Conservation (phyloP, 208 protist genomes). For the Strigomonas galati region DNA sequence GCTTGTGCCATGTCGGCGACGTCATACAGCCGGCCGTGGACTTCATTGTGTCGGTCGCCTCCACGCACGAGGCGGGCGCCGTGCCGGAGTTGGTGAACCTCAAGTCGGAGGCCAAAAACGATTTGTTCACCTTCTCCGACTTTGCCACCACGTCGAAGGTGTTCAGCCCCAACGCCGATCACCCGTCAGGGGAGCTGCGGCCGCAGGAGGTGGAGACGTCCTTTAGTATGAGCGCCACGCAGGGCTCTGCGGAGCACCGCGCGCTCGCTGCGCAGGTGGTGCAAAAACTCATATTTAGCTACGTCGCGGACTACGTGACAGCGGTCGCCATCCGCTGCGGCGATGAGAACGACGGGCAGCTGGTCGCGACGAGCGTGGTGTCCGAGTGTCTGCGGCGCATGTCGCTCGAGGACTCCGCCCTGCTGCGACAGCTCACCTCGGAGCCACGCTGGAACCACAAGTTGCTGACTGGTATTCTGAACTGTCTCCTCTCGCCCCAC, state of each 20-base stretch:
- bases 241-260: constrained; percentile 15
- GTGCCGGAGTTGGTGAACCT: constrained; percentile 39
- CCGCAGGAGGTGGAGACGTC: constrained; percentile 20
- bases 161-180: background rate
- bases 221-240: constrained; percentile 15
- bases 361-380: constrained; percentile 62
- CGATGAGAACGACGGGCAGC: constrained; percentile 62
- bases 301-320: constrained; percentile 62
- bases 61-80: constrained; percentile 32
- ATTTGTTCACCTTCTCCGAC: constrained; percentile 41
- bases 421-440: constrained; percentile 39
- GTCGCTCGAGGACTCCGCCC: constrained; percentile 18
- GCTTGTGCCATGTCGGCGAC: constrained; percentile 40
- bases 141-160: constrained; percentile 3
- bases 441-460: constrained; percentile 45
- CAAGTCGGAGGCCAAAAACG: constrained; percentile 50
- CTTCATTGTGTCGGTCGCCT: constrained; percentile 47
- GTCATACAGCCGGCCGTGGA: constrained; percentile 44
- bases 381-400: constrained; percentile 50
- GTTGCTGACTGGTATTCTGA: constrained; percentile 87
- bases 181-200: background rate
- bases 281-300: constrained; percentile 38
- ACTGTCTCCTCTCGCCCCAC: constrained; percentile 82
- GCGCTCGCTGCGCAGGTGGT: constrained; percentile 36
- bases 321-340: constrained; percentile 61